Evolutionary conservation across 805 yeast species (phyloP), one percentile per base, ranked within the genome.

Genomic region (Barnettozyma salicaria): DNA sequence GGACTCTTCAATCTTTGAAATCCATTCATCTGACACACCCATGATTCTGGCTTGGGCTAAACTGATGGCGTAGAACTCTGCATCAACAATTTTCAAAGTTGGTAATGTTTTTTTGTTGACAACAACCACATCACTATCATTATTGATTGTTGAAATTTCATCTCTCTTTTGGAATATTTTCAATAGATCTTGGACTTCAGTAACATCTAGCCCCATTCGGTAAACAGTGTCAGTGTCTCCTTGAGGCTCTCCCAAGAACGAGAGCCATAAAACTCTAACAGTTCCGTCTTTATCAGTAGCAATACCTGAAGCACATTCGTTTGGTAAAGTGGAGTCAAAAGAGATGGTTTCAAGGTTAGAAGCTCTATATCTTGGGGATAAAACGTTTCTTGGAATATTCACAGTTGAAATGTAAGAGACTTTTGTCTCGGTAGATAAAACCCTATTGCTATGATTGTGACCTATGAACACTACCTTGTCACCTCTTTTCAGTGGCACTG

Each of bases 1-100:
- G 22, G 68, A 71, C 19, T 70, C 66, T 56, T 85, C 95, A 54
- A 85, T 70, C 43, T 67, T 68, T 24, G 66, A 53, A 42, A 89
- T 81, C 94, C 95, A 87, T 29, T 75, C 76, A 48, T 84, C 90
- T 0, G 92, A 75, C 17, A 88, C 95, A n/a, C 95, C 95, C 52
- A 85, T 71, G 30, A 84, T 74, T 59, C 96, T 76, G 3, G 94
- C 95, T 52, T 76, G 80, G 19, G 78, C 70, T 18, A 87, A 65
- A 2, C 85, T 72, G 23, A 82, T 65, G 0, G 88, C 68, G 12
- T 73, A 71, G 48, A 86, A 78, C 50, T 86, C 96, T 25, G 85
- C 80, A 53, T 88, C 96, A 34, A 89, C 68, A 33, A 86, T 77
- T 42, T 82, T 69, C 28, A 78, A 67, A 20, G 70, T 64, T 5